These are phyloP conservation scores for Schoenoplectus triqueter DNA, from an alignment of 202 grass and related monocot genomes.

Conservation along the genomic window DNA sequence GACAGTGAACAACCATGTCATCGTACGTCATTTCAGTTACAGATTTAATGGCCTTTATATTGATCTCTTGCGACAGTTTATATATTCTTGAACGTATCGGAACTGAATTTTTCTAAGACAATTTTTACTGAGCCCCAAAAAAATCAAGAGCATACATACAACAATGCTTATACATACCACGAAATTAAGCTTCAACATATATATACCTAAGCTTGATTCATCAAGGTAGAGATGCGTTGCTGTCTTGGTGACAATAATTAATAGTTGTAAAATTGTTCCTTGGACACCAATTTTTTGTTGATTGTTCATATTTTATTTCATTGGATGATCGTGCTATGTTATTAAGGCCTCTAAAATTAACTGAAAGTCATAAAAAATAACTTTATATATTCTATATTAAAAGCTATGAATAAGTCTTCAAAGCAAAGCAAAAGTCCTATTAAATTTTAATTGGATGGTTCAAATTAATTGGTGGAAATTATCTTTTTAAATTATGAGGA, in stretches of 20 bases:
- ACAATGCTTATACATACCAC: neutral
- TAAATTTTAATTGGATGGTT: neutral
- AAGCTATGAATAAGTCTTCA: neutral
- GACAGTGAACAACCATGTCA: neutral
- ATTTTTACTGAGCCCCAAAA: neutral
- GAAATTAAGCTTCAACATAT: neutral
- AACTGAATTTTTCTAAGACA: too few species aligned
- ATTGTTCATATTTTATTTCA: neutral
- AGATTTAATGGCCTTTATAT: too few species aligned
- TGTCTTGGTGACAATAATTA: neutral
- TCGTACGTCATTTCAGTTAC: too few species aligned
- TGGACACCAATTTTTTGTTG: neutral
- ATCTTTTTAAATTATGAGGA: too few species aligned
- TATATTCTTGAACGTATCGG: too few species aligned
- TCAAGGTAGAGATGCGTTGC: neutral
- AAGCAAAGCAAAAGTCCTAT: neutral
- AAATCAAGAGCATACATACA: neutral
- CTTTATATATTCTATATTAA: neutral
- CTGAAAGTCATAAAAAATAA: neutral
- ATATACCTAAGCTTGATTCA: neutral
- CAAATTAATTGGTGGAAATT: neutral
- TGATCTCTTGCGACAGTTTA: too few species aligned
- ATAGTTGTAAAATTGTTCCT: neutral
- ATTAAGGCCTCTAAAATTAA: neutral
- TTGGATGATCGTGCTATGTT: neutral